Percentiles rank a stretch among this genome's conserved stretches.
Conservation (phyloP, 2,329 filamentous ascomycete species). For the Pyricularia grisea region DNA sequence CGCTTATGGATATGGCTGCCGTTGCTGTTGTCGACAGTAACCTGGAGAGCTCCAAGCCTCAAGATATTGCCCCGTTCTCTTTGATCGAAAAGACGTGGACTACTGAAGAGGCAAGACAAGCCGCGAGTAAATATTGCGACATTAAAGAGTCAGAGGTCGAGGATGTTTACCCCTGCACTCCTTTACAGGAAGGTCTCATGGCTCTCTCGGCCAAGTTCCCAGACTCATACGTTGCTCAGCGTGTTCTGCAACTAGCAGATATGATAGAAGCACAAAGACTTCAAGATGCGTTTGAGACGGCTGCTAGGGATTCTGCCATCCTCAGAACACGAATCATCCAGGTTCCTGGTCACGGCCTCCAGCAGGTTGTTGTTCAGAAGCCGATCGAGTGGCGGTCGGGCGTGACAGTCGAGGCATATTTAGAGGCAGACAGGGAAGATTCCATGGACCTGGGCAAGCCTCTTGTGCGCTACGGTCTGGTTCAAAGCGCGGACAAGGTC, state of each 20-base stretch:
- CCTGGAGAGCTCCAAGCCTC: conserved; percentile 8
- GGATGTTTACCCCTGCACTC: conserved; percentile 45
- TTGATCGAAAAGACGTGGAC: conserved; percentile 4
- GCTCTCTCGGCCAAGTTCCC: conserved; percentile 39
- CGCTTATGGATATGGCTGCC: conserved; percentile 32
- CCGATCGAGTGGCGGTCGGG: conserved; percentile 24
- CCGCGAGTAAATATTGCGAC: conserved; percentile 15
- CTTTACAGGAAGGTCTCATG: conserved; percentile 45
- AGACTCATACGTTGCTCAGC: conserved; percentile 42
- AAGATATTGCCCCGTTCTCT: conserved; percentile 14
- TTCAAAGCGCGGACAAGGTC: conserved; percentile 22
- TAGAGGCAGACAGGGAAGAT: conserved; percentile 28
- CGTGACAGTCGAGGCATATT: conserved; percentile 26
- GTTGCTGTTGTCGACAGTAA: conserved; percentile 15
- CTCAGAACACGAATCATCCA: conserved; percentile 41
- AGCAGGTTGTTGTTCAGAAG: conserved; percentile 36
- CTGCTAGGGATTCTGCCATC: conserved; percentile 27
- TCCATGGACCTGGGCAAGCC: conserved; percentile 34
- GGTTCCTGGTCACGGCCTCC: conserved; percentile 28
- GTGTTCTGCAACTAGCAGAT: conserved; percentile 31
- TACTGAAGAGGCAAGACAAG: background rate
- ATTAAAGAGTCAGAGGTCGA: conserved; percentile 24
- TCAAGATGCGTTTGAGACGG: conserved; percentile 30
- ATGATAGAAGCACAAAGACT: conserved; percentile 25
- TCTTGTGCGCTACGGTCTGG: conserved; percentile 34